phyloP scores from a whole-genome alignment of 2,329 filamentous ascomycete species.

The Pseudocercospora eumusae region DNA sequence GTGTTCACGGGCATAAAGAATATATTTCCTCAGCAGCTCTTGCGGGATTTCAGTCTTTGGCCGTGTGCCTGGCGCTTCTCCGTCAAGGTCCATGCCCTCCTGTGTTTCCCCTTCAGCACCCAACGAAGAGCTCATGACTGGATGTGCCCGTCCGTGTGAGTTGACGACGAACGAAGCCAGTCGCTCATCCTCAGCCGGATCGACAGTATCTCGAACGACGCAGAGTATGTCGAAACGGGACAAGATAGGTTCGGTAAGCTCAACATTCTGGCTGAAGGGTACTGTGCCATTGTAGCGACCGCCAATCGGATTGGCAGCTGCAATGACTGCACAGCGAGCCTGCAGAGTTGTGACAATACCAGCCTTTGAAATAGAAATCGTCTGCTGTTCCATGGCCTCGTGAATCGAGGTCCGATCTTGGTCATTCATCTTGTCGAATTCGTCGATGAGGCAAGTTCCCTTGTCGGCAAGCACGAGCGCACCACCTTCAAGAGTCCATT shows the following conservation, averaged over 20 bases:
- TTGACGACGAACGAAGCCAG: slow-evolving; percentile 93
- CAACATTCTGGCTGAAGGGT: slow-evolving; percentile 93
- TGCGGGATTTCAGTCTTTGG: slow-evolving; percentile 78
- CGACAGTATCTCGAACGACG: slow-evolving; percentile 92
- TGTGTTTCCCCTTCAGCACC: slow-evolving; percentile 32
- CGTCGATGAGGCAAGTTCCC: slow-evolving; percentile 93
- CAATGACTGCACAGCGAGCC: slow-evolving; percentile 92
- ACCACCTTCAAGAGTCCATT: slow-evolving; percentile 97
- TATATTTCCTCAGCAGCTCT: slow-evolving; percentile 91
- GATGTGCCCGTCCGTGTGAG: slow-evolving; percentile 89
- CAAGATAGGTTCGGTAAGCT: slow-evolving; percentile 93
- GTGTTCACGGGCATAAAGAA: slow-evolving; percentile 87
- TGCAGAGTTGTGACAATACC: slow-evolving; percentile 97
- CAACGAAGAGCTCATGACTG: slow-evolving; percentile 48
- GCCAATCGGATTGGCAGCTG: slow-evolving; percentile 93
- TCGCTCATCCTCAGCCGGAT: slow-evolving; percentile 87
- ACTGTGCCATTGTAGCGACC: slow-evolving; percentile 96
- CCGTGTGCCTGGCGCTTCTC: slow-evolving; percentile 47
- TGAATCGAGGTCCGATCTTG: slow-evolving; percentile 97
- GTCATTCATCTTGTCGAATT: slow-evolving; percentile 99
- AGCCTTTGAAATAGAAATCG: slow-evolving; percentile 97
- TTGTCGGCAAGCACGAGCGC: slow-evolving; percentile 92
- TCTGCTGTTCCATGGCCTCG: slow-evolving; percentile 99
- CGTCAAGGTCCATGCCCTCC: slow-evolving; percentile 63
- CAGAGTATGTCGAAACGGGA: slow-evolving; percentile 98